These are phyloP conservation scores for Solanum paucissectum DNA, from an alignment of 257 asterid genomes.

Conservation along the genomic window DNA sequence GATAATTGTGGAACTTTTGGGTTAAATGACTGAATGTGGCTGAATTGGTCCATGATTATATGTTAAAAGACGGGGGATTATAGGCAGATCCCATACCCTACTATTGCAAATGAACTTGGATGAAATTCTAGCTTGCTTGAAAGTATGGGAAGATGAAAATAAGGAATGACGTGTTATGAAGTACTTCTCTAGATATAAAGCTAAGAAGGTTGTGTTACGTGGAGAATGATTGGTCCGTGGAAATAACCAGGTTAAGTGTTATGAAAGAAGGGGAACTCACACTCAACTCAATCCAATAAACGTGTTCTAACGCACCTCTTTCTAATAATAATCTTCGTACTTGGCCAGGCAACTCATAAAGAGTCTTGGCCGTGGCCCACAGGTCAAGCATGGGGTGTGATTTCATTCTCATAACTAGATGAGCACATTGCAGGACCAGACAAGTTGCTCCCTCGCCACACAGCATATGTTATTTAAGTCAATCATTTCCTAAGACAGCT, in stretches of 20 bases:
- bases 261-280: neutral
- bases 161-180: neutral
- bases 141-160: neutral
- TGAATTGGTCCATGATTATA: neutral
- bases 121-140: neutral
- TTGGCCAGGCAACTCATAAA: neutral
- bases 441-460: neutral
- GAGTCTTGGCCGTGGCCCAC: neutral
- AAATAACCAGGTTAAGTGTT: neutral
- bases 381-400: neutral
- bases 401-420: neutral
- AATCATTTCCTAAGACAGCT: neutral
- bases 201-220: neutral
- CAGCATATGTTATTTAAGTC: neutral
- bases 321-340: neutral
- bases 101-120: neutral
- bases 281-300: neutral
- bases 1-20: neutral
- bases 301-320: neutral
- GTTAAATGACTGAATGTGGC: neutral
- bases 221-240: neutral
- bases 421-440: neutral
- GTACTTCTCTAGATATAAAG: neutral
- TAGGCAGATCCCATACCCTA: neutral
- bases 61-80: neutral